Evolutionary conservation across 345 rosid species (phyloP), one percentile per base, ranked within the genome.

Genomic region (Salix viminalis): DNA sequence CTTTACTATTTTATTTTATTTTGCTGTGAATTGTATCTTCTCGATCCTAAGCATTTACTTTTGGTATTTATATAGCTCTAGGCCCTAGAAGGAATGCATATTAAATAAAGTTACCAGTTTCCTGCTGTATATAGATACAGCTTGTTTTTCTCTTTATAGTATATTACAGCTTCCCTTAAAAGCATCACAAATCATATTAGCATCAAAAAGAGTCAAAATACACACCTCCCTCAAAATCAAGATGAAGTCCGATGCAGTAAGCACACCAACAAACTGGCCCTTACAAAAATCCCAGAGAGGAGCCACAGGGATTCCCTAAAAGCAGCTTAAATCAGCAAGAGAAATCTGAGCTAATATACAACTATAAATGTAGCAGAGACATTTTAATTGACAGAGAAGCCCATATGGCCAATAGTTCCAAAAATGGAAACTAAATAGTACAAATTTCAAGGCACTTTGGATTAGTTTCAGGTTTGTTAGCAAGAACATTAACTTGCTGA

Each of bases 191-290:
- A 26, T 24, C 28, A n/a, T 50, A 12, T 41, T 44, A 72, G 24
- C 62, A 70, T 32, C 26, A 37, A 60, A 30, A 64, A 46, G 34
- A 44, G 36, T 24, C 36, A 62, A 77, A 41, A 61, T 65, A 70
- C 86, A 79, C 77, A 92, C 97, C 97, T 92, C 97, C 83, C 88
- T 87, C 75, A 92, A 76, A 79, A 92, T 92, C 70, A 92, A 83
- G 81, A 92, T 92, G 83, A 92, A 92, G 85, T 92, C 97, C 83
- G 86, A 78, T 28, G 89, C 95, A 79, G 88, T 89, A 75, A 92
- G 92, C 84, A 92, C 88, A 67, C 97, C 97, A 81, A 92, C 95
- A 85, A 90, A 91, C 78, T 86, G 88, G 58, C 95, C 89, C 86
- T 81, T 84, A 62, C 74, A 76, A 39, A 79, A 86, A 79, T 92